Conservation (phyloP, 805 yeast genomes). For the Debaryomyces tyrocola region DNA sequence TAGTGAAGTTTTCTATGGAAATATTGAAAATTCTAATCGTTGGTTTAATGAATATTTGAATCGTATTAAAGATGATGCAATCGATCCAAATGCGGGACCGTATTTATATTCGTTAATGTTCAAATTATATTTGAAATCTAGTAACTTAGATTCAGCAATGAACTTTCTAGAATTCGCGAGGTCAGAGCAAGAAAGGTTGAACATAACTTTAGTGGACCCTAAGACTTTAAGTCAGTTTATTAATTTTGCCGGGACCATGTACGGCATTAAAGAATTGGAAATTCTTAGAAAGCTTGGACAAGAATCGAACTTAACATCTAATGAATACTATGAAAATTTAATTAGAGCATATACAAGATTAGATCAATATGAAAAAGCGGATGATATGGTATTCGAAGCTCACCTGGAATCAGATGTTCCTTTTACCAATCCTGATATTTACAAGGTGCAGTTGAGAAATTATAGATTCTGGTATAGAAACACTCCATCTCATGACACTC, state of each 20-base stretch:
- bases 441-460: constrained; percentile 28
- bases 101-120: constrained; percentile 30
- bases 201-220: constrained; percentile 15
- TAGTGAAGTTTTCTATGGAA: constrained; percentile 35
- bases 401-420: constrained; percentile 30
- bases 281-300: constrained; percentile 16
- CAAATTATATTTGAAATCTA: constrained; percentile 21
- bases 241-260: constrained; percentile 19
- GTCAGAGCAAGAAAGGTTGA: constrained; percentile 11
- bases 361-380: constrained; percentile 34
- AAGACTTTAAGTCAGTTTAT: constrained; percentile 17
- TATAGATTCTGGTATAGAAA: constrained; percentile 27
- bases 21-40: constrained; percentile 31
- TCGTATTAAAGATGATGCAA: constrained; percentile 15
- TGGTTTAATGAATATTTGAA: constrained; percentile 22
- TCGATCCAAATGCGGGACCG: constrained; percentile 17
- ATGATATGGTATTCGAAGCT: constrained; percentile 28
- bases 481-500: constrained; percentile 5
- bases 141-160: constrained; percentile 28
- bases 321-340: constrained; percentile 25
- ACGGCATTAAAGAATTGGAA: constrained; percentile 20
- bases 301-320: constrained; percentile 17
- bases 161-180: constrained; percentile 22
- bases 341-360: constrained; percentile 28
- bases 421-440: constrained; percentile 25